phyloP scores from a whole-genome alignment of 208 protist species.

The Wallacemonas sp. region DNA sequence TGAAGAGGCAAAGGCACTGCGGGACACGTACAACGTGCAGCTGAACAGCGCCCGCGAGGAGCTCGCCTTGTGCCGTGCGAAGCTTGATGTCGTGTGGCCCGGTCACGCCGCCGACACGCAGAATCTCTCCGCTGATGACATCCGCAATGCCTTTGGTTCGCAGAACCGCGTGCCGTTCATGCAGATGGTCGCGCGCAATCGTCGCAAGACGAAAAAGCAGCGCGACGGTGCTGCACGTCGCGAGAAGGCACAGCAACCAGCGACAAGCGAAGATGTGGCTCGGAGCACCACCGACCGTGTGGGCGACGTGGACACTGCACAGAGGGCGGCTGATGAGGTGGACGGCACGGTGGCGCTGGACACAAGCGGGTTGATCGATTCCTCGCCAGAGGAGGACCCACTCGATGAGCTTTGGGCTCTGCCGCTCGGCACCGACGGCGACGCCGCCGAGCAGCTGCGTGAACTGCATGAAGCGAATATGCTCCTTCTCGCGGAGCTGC shows the following conservation, averaged over 20 bases:
- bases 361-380: not conserved
- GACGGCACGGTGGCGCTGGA: not conserved
- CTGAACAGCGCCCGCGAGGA: constrained; percentile 38
- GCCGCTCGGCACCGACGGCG: constrained; percentile 26
- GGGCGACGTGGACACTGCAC: not conserved
- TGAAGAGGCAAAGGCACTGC: constrained; percentile 73
- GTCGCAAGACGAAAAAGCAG: constrained; percentile 5
- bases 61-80: constrained; percentile 54
- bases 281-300: not conserved
- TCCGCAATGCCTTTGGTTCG: constrained; percentile 55
- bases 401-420: constrained; percentile 31
- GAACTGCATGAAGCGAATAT: constrained; percentile 86
- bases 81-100: constrained; percentile 86
- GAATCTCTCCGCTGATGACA: constrained; percentile 57
- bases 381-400: constrained; percentile 14
- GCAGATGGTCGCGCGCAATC: constrained; percentile 14
- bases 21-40: constrained; percentile 52
- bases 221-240: not conserved
- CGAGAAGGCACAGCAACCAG: not conserved
- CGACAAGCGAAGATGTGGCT: not conserved
- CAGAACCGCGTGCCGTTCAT: constrained; percentile 24
- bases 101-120: constrained; percentile 64
- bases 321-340: not conserved
- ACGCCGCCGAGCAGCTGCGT: constrained; percentile 44
- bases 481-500: constrained; percentile 60